A percentile compares a stretch with the other conserved stretches of the same genome.
These are phyloP conservation scores for Aegle marmelos DNA, from an alignment of 345 rosid genomes.

Conservation along the genomic window DNA sequence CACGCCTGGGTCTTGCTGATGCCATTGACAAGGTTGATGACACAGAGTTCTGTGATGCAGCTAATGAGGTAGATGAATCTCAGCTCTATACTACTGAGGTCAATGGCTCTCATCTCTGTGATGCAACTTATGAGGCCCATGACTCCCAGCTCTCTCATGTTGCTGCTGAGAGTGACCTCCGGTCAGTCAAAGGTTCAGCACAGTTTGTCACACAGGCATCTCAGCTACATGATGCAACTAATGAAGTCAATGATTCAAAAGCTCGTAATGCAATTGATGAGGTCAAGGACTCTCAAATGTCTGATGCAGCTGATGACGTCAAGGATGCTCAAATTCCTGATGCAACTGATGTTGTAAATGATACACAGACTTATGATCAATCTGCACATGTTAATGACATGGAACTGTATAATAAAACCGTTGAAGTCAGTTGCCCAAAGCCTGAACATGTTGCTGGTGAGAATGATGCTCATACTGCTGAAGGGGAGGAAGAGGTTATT, in stretches of 20 bases:
- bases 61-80: conserved; percentile 31
- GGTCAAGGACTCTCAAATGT: conserved; percentile 13
- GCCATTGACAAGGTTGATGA: conserved; percentile 33
- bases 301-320: conserved; percentile 13
- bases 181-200: conserved; percentile 17
- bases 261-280: conserved; percentile 13
- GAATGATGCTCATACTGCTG: conserved; percentile 10
- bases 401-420: conserved; percentile 21
- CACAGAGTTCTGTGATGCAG: conserved; percentile 39
- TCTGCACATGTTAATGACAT: conserved; percentile 3
- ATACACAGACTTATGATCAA: conserved; percentile 15
- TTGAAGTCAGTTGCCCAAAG: conserved; percentile 21
- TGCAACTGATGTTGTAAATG: conserved; percentile 2
- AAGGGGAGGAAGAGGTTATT: conserved; percentile 22
- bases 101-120: conserved; percentile 25
- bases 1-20: conserved; percentile 32
- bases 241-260: conserved; percentile 26
- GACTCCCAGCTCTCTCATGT: conserved; percentile 17
- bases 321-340: conserved; percentile 16
- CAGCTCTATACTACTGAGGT: conserved; percentile 26
- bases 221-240: conserved; percentile 32
- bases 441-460: conserved; percentile 25
- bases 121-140: conserved; percentile 22
- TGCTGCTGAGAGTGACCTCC: conserved; percentile 16
- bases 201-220: conserved; percentile 24